phyloP scores from a whole-genome alignment of 495 filamentous ascomycete species.

The Aspergillus sparsus region DNA sequence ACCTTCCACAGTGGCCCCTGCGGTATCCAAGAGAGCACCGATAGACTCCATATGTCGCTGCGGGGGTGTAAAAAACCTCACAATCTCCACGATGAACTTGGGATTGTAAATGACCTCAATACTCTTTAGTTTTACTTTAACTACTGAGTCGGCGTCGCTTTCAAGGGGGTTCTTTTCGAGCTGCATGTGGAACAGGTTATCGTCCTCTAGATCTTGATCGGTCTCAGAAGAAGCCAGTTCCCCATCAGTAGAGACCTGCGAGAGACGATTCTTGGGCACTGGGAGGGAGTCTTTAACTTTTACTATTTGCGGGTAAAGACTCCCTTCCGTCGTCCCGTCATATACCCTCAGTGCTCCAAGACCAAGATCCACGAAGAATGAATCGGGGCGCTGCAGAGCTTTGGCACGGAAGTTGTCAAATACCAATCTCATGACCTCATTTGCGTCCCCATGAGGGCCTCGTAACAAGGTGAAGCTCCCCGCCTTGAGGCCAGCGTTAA shows the following conservation, averaged over 20 bases:
- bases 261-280: conserved; percentile 45
- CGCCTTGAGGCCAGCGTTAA: conserved; percentile 84
- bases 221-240: conserved; percentile 58
- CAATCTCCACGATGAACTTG: conserved; percentile 82
- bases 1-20: conserved; percentile 91
- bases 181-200: conserved; percentile 84
- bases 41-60: conserved; percentile 99
- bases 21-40: conserved; percentile 87
- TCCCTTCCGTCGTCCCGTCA: conserved; percentile 90
- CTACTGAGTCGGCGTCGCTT: conserved; percentile 82
- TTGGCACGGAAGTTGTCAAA: conserved; percentile 93
- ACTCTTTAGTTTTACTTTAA: conserved; percentile 89
- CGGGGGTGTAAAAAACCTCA: conserved; percentile 92
- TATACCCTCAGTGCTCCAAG: conserved; percentile 92
- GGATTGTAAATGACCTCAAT: conserved; percentile 98
- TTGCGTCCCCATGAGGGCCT: conserved; percentile 75
- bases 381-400: conserved; percentile 83
- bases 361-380: conserved; percentile 81
- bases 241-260: conserved; percentile 53
- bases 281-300: conserved; percentile 83
- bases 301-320: conserved; percentile 89
- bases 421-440: conserved; percentile 82
- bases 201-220: conserved; percentile 61
- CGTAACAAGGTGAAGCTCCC: conserved; percentile 92
- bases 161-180: conserved; percentile 95